Percentiles rank a stretch among this genome's conserved stretches.
These are phyloP conservation scores for Trametes gibbosa DNA, from an alignment of 768 basidiomycete genomes.

Conservation along the genomic window DNA sequence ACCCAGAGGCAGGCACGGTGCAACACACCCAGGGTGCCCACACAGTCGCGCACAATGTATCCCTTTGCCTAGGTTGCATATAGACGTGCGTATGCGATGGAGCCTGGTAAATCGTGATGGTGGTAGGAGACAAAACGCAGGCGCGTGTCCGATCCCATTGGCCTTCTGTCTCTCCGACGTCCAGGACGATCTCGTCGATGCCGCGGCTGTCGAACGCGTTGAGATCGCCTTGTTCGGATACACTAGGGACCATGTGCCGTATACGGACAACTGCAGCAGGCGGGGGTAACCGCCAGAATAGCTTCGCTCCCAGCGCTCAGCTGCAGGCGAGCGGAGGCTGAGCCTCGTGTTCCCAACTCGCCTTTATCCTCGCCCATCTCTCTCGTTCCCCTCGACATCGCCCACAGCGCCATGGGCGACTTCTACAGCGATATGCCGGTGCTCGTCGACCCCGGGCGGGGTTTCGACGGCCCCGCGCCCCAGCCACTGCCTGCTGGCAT, in stretches of 20 bases:
- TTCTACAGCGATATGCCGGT: constrained; percentile 17
- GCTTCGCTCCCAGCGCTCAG: background rate
- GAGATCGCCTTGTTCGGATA: background rate
- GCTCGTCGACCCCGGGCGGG: constrained; percentile 13
- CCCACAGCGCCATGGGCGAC: constrained; percentile 13
- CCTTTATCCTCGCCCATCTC: constrained; percentile 12
- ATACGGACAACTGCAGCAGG: background rate
- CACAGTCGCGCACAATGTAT: too few relatives aligned
- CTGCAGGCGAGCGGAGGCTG: constrained; percentile 6
- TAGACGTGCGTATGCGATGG: background rate
- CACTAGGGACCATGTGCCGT: background rate
- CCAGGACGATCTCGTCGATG: background rate
- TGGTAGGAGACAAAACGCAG: background rate
- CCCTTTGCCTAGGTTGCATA: background rate
- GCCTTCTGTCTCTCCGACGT: background rate
- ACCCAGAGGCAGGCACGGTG: too few relatives aligned
- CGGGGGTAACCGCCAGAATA: background rate
- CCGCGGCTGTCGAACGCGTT: background rate
- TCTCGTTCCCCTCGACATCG: background rate
- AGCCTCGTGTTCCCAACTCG: constrained; percentile 14
- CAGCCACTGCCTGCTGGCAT: background rate
- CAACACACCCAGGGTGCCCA: too few relatives aligned
- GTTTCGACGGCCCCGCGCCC: background rate
- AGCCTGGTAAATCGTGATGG: constrained; percentile 6
- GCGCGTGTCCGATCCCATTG: background rate